Evolutionary conservation across 2,329 filamentous ascomycete species (phyloP), one percentile per base, ranked within the genome.

Genomic region (Diaporthe capsici): DNA sequence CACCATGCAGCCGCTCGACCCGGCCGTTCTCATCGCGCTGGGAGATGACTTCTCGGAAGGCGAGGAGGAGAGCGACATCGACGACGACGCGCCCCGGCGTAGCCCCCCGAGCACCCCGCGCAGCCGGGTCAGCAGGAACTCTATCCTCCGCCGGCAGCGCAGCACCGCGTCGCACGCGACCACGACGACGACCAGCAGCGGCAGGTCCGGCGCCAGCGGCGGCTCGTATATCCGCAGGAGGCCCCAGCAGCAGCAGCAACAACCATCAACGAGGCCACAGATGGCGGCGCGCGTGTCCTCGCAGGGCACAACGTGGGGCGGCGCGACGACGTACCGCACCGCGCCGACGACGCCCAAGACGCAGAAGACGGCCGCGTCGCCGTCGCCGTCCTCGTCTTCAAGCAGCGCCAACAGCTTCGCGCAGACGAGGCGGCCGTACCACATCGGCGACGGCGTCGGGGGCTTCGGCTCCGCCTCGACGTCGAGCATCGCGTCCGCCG

Each of bases 1-100:
- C 71, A 90, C 89, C 25, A 98, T 98, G 94, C 89, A 87, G 39
- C 88, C 90, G 0, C 85, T 95, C 4, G 87, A 93, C 75, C 85
- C 89, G 0, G 85, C 85, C 0, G 82, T 91, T 6, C 81, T 95
- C 7, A 82, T 84, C 37, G 79, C 78, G 20, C 73, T 80, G 47
- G 76, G 77, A 37, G 77, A 77, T 37, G 75, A 74, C 42, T 37
- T 53, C n/a, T 76, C 73, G 31, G 82, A 83, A 42, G 81, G 83
- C 17, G 65, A 67, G 22, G 47, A 44, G 4, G 86, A 86, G 39
- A 87, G 84, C 78, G 84, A 86, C 77, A 85, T 86, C 42, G 87
- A 88, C 76, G 84, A 86, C 78, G 86, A 88, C 49, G 87, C 85
- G 9, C 87, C 87, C 3, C 79, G 82, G 31, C 82, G 84, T 20